These are phyloP conservation scores for Fusarium domesticum DNA, from an alignment of 2,329 filamentous ascomycete genomes.

Conservation along the genomic window DNA sequence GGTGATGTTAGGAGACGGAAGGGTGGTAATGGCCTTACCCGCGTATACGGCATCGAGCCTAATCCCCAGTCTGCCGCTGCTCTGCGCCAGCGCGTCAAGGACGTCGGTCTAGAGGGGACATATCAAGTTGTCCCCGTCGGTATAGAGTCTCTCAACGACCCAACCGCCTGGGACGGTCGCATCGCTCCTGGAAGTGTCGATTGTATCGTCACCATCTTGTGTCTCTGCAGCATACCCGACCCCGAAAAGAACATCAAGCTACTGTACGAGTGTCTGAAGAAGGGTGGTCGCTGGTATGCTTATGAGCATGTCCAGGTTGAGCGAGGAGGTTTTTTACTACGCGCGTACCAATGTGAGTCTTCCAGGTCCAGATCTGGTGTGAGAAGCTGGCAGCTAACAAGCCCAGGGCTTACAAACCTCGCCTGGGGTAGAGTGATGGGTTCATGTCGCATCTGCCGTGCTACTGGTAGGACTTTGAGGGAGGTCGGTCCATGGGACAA, in stretches of 20 bases:
- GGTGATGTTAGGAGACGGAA: constrained; percentile 23
- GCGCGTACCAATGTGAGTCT: constrained; percentile 50
- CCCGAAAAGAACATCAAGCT: constrained; percentile 53
- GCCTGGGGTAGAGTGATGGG: constrained; percentile 52
- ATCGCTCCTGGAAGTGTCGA: constrained; percentile 53
- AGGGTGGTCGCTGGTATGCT: constrained; percentile 60
- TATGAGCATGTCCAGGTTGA: constrained; percentile 57
- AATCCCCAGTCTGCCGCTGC: constrained; percentile 51
- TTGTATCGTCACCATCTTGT: constrained; percentile 59
- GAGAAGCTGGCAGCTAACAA: not conserved
- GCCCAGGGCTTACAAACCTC: constrained; percentile 47
- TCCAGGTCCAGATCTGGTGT: not conserved
- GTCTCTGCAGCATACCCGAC: constrained; percentile 62
- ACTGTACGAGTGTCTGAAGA: constrained; percentile 57
- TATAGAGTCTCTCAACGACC: constrained; percentile 53
- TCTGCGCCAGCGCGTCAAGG: constrained; percentile 46
- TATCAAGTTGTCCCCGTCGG: constrained; percentile 63
- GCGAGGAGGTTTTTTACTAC: constrained; percentile 39
- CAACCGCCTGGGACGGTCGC: constrained; percentile 41
- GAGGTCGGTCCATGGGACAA: constrained; percentile 50
- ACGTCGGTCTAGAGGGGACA: constrained; percentile 51
- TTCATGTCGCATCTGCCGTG: constrained; percentile 50
- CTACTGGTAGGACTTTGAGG: constrained; percentile 46
- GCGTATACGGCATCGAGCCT: constrained; percentile 63
- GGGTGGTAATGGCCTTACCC: constrained; percentile 34